Percentiles rank a stretch among this genome's conserved stretches.
Conservation (phyloP, 148 eudicot genomes). For the Diospyros lotus region DNA sequence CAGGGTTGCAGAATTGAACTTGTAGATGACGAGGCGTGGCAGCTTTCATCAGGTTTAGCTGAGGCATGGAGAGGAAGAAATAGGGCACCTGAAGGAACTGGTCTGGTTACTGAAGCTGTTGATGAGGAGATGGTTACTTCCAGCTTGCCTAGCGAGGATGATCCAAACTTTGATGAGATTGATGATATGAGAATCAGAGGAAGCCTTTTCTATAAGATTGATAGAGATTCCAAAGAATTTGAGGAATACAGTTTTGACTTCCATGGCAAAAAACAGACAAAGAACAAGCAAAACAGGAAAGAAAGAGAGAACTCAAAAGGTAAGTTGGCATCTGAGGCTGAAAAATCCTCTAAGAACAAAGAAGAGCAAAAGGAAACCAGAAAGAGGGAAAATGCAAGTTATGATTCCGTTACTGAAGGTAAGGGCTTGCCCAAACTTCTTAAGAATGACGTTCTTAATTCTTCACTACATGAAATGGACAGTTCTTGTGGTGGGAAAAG, state of each 20-base stretch:
- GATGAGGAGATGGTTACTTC: conserved; percentile 26
- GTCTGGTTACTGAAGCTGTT: conserved; percentile 12
- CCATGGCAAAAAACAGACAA: conserved; percentile 48
- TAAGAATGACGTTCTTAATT: conserved; percentile 19
- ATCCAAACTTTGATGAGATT: conserved; percentile 63
- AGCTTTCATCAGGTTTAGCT: conserved; percentile 53
- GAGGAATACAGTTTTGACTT: conserved; percentile 78
- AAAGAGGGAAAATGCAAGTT: conserved; percentile 11
- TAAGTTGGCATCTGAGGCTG: conserved; percentile 12
- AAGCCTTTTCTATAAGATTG: conserved; percentile 73
- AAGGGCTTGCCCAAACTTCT: conserved; percentile 24
- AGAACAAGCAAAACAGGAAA: conserved; percentile 20
- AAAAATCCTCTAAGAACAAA: conserved; percentile 22
- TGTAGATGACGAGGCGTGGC: conserved; percentile 71
- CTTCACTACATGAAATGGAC: conserved; percentile 8
- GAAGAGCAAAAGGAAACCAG: conserved; percentile 19
- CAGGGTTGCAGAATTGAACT: conserved; percentile 44
- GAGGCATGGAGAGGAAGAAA: conserved; percentile 33
- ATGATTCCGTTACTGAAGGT: conserved; percentile 11
- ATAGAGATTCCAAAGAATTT: conserved; percentile 70
- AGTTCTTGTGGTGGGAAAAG: conserved; percentile 34
- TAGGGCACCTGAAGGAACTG: conserved; percentile 6
- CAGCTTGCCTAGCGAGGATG: conserved; percentile 15
- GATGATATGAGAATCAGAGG: conserved; percentile 83
- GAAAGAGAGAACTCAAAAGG: conserved; percentile 19